Evolutionary conservation across 257 asterid species (phyloP), one percentile per base, ranked within the genome.

Genomic region (Solanum chiquidenum): DNA sequence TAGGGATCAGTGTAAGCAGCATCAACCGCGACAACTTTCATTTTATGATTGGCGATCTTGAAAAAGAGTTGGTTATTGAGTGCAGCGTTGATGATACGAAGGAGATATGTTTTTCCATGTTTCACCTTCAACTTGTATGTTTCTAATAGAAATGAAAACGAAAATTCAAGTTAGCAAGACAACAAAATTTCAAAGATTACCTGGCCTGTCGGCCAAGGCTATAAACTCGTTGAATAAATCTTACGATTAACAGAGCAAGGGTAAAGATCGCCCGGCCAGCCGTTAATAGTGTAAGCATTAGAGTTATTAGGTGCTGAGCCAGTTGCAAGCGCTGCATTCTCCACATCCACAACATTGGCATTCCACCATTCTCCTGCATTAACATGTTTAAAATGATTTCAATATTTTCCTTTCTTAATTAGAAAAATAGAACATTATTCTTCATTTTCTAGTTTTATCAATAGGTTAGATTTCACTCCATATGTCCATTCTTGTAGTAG

Each of bases 321-420:
- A 75, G 18, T 69, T 11, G 83, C 83, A 35, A 72, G 5, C 18
- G 42, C 83, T 29, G 35, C 55, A 14, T 86, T 71, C 83, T 86
- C 88, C 69, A 86, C 83, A 18, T 86, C 88, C 35, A 86, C 88
- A 69, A 71, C 69, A 86, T 86, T 71, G 25, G 83, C 88, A 38
- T 86, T 86, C 88, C 88, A 86, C 88, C 88, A 86, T 75, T 86
- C 88, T 21, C 88, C 84, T 82, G 44, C 86, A 82, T 49, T 82
- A 14, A 69, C 46, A 14, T 72, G 16, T n/a, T n/a, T 5, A n/a
- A 62, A 62, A 4, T 9, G 0, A 4, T 62, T 62, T 62, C 71
- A 55, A 18, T 55, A 6, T 6, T 55, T 18, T 55, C 71, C 68
- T n/a, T n/a, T n/a, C 31, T 62, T 62, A 62, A 62, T 62, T 23